These are phyloP conservation scores for Podochytrium sp. DNA, from an alignment of 192 early-diverging fungal species.

Conservation along the genomic window DNA sequence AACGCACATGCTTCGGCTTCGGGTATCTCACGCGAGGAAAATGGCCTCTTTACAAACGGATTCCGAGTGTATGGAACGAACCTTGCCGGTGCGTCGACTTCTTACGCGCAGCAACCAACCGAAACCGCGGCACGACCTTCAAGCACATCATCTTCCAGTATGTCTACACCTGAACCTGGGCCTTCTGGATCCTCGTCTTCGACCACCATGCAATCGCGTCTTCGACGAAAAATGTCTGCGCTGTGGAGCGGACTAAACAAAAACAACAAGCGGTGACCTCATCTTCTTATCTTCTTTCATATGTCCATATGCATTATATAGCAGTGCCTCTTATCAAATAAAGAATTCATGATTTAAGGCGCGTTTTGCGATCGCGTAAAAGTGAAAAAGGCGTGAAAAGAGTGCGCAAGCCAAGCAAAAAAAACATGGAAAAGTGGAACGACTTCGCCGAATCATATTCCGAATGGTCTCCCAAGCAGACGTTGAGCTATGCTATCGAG, in stretches of 20 bases:
- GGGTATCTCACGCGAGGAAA: not conserved
- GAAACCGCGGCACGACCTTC: not conserved
- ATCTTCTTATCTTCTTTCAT: not conserved
- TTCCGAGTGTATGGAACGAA: conserved; percentile 1
- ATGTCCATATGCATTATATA: not conserved
- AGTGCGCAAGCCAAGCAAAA: too few relatives aligned
- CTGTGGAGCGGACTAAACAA: not conserved
- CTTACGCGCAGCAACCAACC: not conserved
- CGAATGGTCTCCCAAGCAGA: conserved; percentile 10
- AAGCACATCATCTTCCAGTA: not conserved
- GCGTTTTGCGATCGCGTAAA: not conserved
- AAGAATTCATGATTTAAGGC: not conserved
- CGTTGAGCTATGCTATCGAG: not conserved
- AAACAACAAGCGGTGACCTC: not conserved
- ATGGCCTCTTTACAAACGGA: not conserved
- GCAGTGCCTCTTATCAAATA: not conserved
- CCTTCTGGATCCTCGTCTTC: not conserved
- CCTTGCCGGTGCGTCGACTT: not conserved
- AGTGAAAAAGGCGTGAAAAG: too few relatives aligned
- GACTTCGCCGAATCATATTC: conserved; percentile 5
- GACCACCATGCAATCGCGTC: not conserved
- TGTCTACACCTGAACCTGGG: not conserved
- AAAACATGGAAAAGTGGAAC: conserved; percentile 10
- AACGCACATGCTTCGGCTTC: not conserved
- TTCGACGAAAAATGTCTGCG: not conserved